A percentile compares a stretch with the other conserved stretches of the same genome.
Conservation (phyloP, 176 grass and related monocot genomes). For the Triticum timopheevii region DNA sequence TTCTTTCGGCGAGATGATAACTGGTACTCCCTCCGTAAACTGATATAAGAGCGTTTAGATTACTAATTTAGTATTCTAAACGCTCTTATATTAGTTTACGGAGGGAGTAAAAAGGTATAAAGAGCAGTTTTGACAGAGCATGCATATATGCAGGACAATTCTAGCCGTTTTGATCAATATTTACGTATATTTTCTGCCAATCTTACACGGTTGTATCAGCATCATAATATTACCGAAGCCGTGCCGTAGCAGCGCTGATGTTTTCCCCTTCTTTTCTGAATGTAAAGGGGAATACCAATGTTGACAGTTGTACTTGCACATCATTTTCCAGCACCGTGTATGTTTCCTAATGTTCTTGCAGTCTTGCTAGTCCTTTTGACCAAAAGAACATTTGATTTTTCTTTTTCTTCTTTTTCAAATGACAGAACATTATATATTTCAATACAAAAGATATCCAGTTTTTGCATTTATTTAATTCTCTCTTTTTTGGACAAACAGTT, state of each 20-base stretch:
- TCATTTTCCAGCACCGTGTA: background rate
- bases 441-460: conserved; percentile 17
- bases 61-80: no score
- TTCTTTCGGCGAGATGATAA: background rate
- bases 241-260: background rate
- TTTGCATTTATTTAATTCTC: background rate
- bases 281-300: conserved; percentile 22
- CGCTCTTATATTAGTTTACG: no score
- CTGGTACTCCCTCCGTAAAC: background rate
- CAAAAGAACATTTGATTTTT: background rate
- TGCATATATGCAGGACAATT: background rate
- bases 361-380: background rate
- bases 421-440: background rate
- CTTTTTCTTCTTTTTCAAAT: background rate
- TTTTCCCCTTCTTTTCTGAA: background rate
- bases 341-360: background rate
- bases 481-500: background rate
- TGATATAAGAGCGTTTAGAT: no score
- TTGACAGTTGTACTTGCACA: background rate
- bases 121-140: background rate
- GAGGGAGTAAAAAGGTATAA: background rate
- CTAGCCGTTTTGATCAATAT: background rate
- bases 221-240: background rate
- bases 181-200: background rate
- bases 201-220: background rate